Base-by-base conservation (phyloP, 78 protist species). In the Dictyostelium purpureum region DNA sequence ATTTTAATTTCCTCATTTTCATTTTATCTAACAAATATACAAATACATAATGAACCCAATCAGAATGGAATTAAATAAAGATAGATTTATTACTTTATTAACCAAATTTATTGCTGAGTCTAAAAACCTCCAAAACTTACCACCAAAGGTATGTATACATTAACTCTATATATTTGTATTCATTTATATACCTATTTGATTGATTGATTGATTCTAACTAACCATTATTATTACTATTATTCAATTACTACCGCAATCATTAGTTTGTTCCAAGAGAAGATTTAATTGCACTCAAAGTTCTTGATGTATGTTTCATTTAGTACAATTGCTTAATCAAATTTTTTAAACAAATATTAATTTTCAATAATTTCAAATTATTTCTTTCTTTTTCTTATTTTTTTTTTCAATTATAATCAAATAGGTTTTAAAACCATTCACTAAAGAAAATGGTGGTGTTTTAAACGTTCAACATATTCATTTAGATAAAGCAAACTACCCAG, bases 41-140 rank as follows among this genome's bases (percentile, higher is more conserved):
- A n/a, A n/a, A n/a, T n/a, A n/a, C n/a, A n/a, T n/a, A n/a, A n/a
- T n/a, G n/a, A n/a, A n/a, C n/a, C n/a, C n/a, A n/a, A n/a, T n/a
- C n/a, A n/a, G n/a, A n/a, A n/a, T n/a, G n/a, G 91, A 85, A 70
- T 85, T 85, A 59, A 45, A 85, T 85, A 81, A 85, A 73, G 5
- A 12, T 6, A 70, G 91, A 73, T 88, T 88, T 73, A 31, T 88
- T 51, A 43, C 37, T 1, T 42, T 88, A 45, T 56, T 88, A 59
- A 42, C 49, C 10, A 69, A 69, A 56, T 33, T 90, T n/a, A 77
- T 90, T 49, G 80, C 65, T 40, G 90, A 90, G 45, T 49, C 80
- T 33, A 54, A 90, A 66, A 24, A 69, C 19, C 73, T 90, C 14
- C 95, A 90, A 52, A 90, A 77, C 33, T 26, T 57, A 51, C 82